Conservation (phyloP, 75 land plant genomes). For the Azolla pinnata region DNA sequence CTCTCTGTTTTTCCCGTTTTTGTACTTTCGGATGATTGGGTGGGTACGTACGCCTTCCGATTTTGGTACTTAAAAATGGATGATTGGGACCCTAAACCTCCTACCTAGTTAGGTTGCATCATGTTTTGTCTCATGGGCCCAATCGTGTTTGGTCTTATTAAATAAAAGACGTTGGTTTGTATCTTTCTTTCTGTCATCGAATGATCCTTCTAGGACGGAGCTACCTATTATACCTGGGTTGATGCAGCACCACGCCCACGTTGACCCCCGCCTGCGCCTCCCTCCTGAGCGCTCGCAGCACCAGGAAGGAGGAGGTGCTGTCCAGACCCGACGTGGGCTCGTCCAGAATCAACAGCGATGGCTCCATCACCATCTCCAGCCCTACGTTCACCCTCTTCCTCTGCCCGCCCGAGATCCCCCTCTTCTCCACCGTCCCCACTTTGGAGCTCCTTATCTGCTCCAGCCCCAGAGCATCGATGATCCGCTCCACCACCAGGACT, state of each 20-base stretch:
- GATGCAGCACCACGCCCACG: slow-evolving; percentile 83
- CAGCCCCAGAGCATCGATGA: slow-evolving; percentile 76
- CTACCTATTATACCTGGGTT: slow-evolving; percentile 95
- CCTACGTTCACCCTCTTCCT: slow-evolving; percentile 96
- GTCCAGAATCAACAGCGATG: slow-evolving; percentile 83
- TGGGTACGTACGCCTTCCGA: no score
- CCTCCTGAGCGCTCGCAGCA: slow-evolving; percentile 76
- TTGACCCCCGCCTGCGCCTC: slow-evolving; percentile 90
- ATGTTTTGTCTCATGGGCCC: no score
- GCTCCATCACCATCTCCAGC: slow-evolving; percentile 96
- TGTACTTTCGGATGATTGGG: no score
- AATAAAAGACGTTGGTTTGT: no score
- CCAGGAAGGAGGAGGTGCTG: slow-evolving; percentile 80
- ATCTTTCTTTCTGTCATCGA: no score
- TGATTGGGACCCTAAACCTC: no score
- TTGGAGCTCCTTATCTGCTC: slow-evolving; percentile 66
- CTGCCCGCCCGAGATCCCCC: slow-evolving; percentile 97
- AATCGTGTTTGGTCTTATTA: no score
- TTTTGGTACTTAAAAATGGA: no score
- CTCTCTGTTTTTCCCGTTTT: no score
- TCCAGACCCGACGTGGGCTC: slow-evolving; percentile 97
- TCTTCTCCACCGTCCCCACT: slow-evolving; percentile 89
- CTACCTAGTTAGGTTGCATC: no score
- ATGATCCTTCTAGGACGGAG: no score
- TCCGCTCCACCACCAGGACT: slow-evolving; percentile 87